These are phyloP conservation scores for Ustilago sp. DNA, from an alignment of 1,284 basidiomycete genomes.

Conservation along the genomic window DNA sequence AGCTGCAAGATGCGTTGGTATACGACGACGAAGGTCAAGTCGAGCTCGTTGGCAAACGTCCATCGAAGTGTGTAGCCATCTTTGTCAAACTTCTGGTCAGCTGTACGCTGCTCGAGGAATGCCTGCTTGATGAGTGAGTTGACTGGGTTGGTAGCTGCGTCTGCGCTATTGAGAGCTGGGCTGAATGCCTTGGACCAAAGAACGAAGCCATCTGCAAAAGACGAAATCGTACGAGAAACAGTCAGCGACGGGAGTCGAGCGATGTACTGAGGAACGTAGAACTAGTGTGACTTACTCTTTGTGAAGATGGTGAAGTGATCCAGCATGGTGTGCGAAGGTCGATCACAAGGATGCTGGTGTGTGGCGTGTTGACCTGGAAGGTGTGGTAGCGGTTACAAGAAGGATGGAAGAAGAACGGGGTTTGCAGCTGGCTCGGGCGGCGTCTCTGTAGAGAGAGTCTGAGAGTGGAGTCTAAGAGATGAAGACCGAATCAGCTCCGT, in stretches of 20 bases:
- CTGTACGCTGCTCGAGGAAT: constrained; percentile 65
- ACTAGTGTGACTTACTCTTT: constrained; percentile 30
- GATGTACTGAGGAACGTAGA: not conserved
- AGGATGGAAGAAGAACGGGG: constrained; percentile 10
- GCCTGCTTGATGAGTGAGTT: constrained; percentile 63
- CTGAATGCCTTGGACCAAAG: constrained; percentile 66
- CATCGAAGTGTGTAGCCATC: constrained; percentile 65
- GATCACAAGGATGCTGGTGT: not conserved
- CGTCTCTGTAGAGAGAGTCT: constrained; percentile 3
- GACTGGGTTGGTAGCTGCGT: constrained; percentile 50
- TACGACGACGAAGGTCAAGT: constrained; percentile 72
- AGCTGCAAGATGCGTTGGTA: constrained; percentile 97
- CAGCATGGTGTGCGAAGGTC: constrained; percentile 39
- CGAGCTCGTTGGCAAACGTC: constrained; percentile 66
- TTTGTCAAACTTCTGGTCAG: constrained; percentile 59
- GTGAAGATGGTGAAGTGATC: constrained; percentile 64
- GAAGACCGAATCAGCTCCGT: constrained; percentile 31
- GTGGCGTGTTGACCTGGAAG: constrained; percentile 8
- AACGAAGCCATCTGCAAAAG: constrained; percentile 55
- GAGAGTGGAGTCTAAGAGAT: constrained; percentile 15
- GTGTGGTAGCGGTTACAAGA: constrained; percentile 9
- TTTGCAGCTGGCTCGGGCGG: constrained; percentile 5
- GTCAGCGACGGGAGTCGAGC: not conserved
- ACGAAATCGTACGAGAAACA: not conserved
- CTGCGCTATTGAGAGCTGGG: constrained; percentile 34